Evolutionary conservation across 2,329 filamentous ascomycete species (phyloP).

Genomic region (Acrocalymma vagum): DNA sequence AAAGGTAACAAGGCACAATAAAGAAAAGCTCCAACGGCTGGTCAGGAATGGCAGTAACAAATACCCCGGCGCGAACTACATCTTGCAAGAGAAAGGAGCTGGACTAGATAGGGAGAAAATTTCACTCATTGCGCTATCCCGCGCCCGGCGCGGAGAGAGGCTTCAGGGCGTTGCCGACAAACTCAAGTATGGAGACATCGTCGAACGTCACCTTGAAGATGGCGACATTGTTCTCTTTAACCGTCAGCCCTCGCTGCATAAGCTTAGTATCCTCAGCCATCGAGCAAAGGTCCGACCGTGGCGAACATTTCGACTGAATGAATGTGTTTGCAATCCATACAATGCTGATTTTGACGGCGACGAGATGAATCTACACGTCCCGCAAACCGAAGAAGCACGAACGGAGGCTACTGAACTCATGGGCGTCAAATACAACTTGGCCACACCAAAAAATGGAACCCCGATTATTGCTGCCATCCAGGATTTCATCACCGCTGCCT

Average conservation of each 20-base stretch:
- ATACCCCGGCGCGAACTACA: slow-evolving; percentile 88
- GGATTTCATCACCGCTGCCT: slow-evolving; percentile 97
- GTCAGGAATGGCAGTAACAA: slow-evolving; percentile 78
- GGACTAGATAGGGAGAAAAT: slow-evolving; percentile 68
- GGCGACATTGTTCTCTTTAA: slow-evolving; percentile 98
- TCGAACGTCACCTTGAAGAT: slow-evolving; percentile 94
- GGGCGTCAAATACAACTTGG: slow-evolving; percentile 96
- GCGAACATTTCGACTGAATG: slow-evolving; percentile 95
- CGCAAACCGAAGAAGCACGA: slow-evolving; percentile 95
- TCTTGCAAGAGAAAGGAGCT: slow-evolving; percentile 70
- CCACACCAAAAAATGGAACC: slow-evolving; percentile 96
- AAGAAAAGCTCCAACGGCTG: slow-evolving; percentile 78
- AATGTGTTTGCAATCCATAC: slow-evolving; percentile 97
- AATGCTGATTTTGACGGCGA: slow-evolving; percentile 99
- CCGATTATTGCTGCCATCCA: slow-evolving; percentile 99
- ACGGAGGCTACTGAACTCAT: slow-evolving; percentile 96
- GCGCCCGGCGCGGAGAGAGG: slow-evolving; percentile 61
- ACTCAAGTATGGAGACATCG: slow-evolving; percentile 83
- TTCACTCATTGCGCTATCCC: slow-evolving; percentile 67
- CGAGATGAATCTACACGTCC: slow-evolving; percentile 98
- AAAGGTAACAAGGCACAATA: slow-evolving; percentile 83
- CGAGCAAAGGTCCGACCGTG: slow-evolving; percentile 92
- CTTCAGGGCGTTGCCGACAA: slow-evolving; percentile 75
- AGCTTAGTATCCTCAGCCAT: slow-evolving; percentile 98
- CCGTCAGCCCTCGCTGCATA: slow-evolving; percentile 95